Evolutionary conservation across 1,139 yeast species (phyloP), one percentile per base, ranked within the genome.

Genomic region (Suhomyces ambrosiae): DNA sequence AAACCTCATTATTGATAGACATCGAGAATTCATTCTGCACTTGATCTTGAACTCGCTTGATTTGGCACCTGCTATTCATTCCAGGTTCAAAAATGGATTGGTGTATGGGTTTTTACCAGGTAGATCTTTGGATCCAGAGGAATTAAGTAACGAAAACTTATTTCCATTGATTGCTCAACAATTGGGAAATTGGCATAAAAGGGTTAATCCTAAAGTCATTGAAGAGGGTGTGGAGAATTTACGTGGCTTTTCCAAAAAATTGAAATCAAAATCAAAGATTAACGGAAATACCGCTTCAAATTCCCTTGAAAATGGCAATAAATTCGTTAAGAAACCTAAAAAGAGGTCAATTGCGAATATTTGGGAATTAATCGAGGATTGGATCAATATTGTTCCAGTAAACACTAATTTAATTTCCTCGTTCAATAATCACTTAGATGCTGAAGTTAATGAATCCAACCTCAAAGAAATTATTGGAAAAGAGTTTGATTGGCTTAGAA

Each of bases 21-120:
- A 82, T 50, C 66, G 90, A 23, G 95, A 86, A 56, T 82, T 80
- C 54, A 82, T 83, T 22, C 82, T 85, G 47, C 92, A 85, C 55
- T 59, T 80, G 38, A 76, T 80, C 33, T 67, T 86, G 35, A 74
- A 82, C 50, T 71, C 83, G 2, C 67, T 80, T 27, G 65, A 70
- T 7, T 69, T 86, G 46, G 94, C 94, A 0, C 89, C 94, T 0
- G 73, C 81, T 1, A 74, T 86, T 19, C 77, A 75, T 53, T 83
- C 87, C 3, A 63, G 87, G 32, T 83, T 85, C 53, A 77, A 78
- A 25, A 86, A 86, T 56, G 95, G 94, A 0, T 68, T 86, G 35
- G 74, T 86, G 10, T 86, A 86, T 53, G 90, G 87, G 9, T 86
- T 65, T 52, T 65, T 83, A 5, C 76, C 79, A 0, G 95, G 94